Conservation (phyloP, 2,329 filamentous ascomycete species). For the Aurifilum marmelostoma region DNA sequence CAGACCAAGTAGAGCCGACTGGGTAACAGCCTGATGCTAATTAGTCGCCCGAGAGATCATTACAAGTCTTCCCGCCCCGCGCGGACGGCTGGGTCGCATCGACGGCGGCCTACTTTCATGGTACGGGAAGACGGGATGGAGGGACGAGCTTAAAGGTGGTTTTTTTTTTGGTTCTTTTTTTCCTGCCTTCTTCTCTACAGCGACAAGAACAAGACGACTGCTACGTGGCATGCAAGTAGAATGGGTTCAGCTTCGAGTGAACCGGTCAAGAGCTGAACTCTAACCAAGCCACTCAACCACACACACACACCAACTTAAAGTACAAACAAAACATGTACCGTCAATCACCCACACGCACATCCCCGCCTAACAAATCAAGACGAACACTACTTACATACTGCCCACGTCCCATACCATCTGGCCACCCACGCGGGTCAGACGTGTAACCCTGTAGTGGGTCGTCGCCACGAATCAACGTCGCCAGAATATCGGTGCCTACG, state of each 20-base stretch:
- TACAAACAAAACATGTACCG: too few species aligned
- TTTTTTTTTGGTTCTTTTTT: not conserved
- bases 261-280: not conserved
- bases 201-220: not conserved
- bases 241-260: not conserved
- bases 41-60: not conserved
- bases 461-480: not conserved
- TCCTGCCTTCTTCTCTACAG: too few species aligned
- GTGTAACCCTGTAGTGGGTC: not conserved
- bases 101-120: not conserved
- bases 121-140: not conserved
- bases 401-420: too few species aligned
- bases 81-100: not conserved
- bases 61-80: not conserved
- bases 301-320: too few species aligned
- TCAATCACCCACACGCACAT: too few species aligned
- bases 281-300: not conserved
- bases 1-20: too few species aligned
- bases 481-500: conserved; percentile 4
- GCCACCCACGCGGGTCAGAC: not conserved
- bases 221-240: too few species aligned
- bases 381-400: too few species aligned
- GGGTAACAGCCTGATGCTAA: not conserved
- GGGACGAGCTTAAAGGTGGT: not conserved
- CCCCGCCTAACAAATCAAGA: too few species aligned